Percentiles rank a stretch among this genome's conserved stretches.
Evolutionary conservation across 805 yeast genomes (phyloP).

Genomic region (Wickerhamiella occidentalis): DNA sequence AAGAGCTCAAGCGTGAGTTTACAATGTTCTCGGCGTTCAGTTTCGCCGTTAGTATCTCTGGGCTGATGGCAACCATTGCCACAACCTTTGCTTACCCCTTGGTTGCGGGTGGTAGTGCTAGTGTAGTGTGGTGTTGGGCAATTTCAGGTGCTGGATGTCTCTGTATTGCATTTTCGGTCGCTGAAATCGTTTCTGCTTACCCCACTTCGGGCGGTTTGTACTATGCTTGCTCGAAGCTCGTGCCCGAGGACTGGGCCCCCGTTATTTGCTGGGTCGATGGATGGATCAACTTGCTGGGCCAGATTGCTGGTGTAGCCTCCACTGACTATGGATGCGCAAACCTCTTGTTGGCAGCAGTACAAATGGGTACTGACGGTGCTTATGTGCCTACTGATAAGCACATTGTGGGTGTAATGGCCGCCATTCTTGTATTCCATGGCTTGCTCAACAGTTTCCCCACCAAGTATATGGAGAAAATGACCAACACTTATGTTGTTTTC

Average conservation of each 20-base stretch:
- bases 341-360: conserved; percentile 27
- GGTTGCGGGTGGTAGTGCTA: conserved; percentile 49
- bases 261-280: conserved; percentile 44
- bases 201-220: conserved; percentile 71
- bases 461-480: conserved; percentile 36
- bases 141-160: conserved; percentile 43
- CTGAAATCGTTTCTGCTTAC: conserved; percentile 54
- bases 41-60: conserved; percentile 53
- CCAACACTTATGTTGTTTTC: conserved; percentile 41
- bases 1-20: conserved; percentile 47
- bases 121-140: conserved; percentile 53
- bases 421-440: conserved; percentile 39
- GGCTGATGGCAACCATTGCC: conserved; percentile 50
- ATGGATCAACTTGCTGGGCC: conserved; percentile 36
- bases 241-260: conserved; percentile 35
- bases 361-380: conserved; percentile 26
- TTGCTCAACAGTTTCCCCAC: conserved; percentile 41
- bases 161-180: conserved; percentile 46
- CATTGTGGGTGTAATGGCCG: conserved; percentile 28
- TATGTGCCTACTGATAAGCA: conserved; percentile 26
- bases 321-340: conserved; percentile 29
- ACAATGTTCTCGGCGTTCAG: conserved; percentile 51
- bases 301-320: conserved; percentile 29
- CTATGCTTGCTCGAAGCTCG: conserved; percentile 35
- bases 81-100: conserved; percentile 40